These are phyloP conservation scores for Hyphopichia burtonii DNA, from an alignment of 1,139 yeast species.

Conservation along the genomic window DNA sequence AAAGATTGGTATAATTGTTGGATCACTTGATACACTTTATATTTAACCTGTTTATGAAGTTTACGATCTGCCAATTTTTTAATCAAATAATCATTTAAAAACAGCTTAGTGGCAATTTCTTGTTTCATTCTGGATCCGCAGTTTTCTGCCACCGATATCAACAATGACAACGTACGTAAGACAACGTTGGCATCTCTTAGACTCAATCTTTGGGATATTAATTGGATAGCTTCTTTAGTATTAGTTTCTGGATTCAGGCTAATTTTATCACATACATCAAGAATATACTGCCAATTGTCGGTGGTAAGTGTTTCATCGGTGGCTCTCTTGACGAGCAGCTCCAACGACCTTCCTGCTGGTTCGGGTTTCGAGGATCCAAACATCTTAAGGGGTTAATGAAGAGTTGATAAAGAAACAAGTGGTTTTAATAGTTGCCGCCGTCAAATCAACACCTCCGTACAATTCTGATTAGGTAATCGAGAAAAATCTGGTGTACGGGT, in stretches of 20 bases:
- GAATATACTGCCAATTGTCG: constrained; percentile 82
- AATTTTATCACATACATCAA: constrained; percentile 82
- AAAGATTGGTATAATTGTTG: constrained; percentile 61
- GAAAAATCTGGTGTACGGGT: too few species aligned
- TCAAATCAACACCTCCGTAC: neutral
- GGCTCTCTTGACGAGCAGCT: constrained; percentile 51
- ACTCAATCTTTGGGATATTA: constrained; percentile 53
- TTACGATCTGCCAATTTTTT: constrained; percentile 54
- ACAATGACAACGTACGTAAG: constrained; percentile 66
- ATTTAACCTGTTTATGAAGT: constrained; percentile 69
- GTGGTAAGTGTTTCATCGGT: constrained; percentile 78
- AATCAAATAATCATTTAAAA: constrained; percentile 54
- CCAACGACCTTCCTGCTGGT: constrained; percentile 9
- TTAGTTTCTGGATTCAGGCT: constrained; percentile 67
- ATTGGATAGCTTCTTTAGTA: constrained; percentile 51
- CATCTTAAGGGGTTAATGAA: constrained; percentile 3
- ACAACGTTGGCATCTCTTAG: constrained; percentile 78
- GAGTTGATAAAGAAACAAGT: neutral
- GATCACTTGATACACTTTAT: constrained; percentile 64
- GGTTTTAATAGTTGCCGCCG: neutral
- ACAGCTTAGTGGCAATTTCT: constrained; percentile 70
- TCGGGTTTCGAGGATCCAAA: constrained; percentile 6
- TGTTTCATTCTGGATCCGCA: constrained; percentile 89
- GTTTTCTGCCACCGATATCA: constrained; percentile 82
- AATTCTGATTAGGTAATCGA: too few species aligned